phyloP scores from a whole-genome alignment of 192 early-diverging fungal species.

The Paraglomus occultum region DNA sequence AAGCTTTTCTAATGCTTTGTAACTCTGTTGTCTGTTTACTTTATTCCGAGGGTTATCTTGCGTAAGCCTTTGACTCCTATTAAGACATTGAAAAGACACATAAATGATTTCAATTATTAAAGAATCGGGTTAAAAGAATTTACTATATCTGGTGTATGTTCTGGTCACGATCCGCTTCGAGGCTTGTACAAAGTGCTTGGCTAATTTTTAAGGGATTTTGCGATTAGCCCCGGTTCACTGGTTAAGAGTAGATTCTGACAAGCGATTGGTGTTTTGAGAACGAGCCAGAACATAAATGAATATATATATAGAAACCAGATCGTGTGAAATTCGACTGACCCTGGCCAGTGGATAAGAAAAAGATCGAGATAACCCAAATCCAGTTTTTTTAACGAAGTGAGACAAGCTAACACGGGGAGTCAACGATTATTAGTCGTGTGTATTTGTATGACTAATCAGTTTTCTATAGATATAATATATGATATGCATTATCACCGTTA shows the following conservation, averaged over 20 bases:
- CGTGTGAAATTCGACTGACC: slow-evolving; percentile 34
- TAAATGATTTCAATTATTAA: slow-evolving; percentile 14
- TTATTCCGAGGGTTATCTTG: slow-evolving; percentile 47
- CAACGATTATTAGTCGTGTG: background rate
- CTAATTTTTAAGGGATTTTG: background rate
- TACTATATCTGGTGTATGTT: slow-evolving; percentile 24
- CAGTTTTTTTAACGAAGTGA: slow-evolving; percentile 53
- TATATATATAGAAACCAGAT: no score
- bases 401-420: slow-evolving; percentile 43
- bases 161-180: no score
- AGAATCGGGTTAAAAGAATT: slow-evolving; percentile 12
- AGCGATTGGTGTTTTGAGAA: background rate
- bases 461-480: slow-evolving; percentile 2
- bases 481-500: slow-evolving; percentile 36
- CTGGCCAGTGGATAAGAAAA: slow-evolving; percentile 79
- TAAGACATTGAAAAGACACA: background rate
- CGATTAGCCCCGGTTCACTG: background rate
- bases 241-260: background rate
- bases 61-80: slow-evolving; percentile 39
- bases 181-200: background rate
- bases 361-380: slow-evolving; percentile 69
- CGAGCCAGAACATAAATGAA: background rate
- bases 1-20: slow-evolving; percentile 60
- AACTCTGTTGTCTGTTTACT: slow-evolving; percentile 54
- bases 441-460: background rate